Conservation (phyloP, 305 asterid genomes). For the Rubia occidens region DNA sequence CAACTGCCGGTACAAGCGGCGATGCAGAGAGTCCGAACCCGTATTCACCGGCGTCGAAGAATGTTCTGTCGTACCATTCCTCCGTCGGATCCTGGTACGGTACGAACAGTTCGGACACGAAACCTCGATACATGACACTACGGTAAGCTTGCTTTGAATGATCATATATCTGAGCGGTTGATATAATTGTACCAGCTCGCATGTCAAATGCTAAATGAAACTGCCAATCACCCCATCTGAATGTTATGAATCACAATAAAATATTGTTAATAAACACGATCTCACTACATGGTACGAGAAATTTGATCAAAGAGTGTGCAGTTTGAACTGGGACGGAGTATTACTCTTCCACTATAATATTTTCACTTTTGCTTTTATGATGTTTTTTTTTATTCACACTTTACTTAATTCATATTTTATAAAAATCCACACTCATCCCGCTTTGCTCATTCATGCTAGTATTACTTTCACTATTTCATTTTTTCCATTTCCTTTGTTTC, state of each 20-base stretch:
- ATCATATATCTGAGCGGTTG: slow-evolving; percentile 50
- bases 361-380: too few species aligned
- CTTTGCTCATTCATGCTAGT: too few species aligned
- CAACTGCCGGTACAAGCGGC: slow-evolving; percentile 41
- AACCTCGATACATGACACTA: slow-evolving; percentile 53
- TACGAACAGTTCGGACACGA: slow-evolving; percentile 47
- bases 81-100: slow-evolving; percentile 66
- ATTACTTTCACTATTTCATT: too few species aligned
- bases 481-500: too few species aligned
- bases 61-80: slow-evolving; percentile 57
- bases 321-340: too few species aligned
- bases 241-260: neutral
- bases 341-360: too few species aligned
- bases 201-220: slow-evolving; percentile 53
- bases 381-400: too few species aligned
- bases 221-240: slow-evolving; percentile 60
- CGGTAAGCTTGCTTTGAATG: slow-evolving; percentile 29
- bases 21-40: slow-evolving; percentile 43
- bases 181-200: slow-evolving; percentile 55
- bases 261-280: too few species aligned
- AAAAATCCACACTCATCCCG: too few species aligned
- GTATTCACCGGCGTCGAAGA: slow-evolving; percentile 45
- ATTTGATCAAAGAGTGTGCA: too few species aligned
- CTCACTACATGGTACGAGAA: too few species aligned
- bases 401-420: too few species aligned